phyloP scores from a whole-genome alignment of 371 early-diverging fungal species.

The Circinella umbellata region DNA sequence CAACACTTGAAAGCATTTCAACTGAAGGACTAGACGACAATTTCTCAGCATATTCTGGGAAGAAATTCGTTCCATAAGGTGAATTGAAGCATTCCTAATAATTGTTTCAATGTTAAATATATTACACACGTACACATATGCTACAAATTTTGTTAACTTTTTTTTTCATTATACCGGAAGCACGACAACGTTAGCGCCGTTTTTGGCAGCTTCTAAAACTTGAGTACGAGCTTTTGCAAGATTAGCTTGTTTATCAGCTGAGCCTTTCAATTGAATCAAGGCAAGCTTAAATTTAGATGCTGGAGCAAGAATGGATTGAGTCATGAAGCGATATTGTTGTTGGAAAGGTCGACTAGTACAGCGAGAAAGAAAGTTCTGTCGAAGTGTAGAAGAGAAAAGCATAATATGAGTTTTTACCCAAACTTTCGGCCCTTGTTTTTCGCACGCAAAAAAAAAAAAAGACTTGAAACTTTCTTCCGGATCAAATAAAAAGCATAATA shows the following conservation, averaged over 20 bases:
- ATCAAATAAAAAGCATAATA: too few relatives aligned
- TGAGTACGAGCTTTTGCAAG: conserved; percentile 74
- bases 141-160: too few relatives aligned
- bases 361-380: neutral
- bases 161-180: conserved; percentile 68
- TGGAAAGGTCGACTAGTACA: neutral
- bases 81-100: conserved; percentile 93
- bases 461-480: too few relatives aligned
- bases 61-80: conserved; percentile 91
- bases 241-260: conserved; percentile 79
- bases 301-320: conserved; percentile 31
- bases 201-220: conserved; percentile 82
- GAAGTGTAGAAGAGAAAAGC: neutral
- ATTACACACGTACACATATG: too few relatives aligned
- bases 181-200: conserved; percentile 87
- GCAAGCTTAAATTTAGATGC: conserved; percentile 69
- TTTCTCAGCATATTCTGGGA: conserved; percentile 79
- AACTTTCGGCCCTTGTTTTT: neutral
- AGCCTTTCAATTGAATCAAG: conserved; percentile 76
- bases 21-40: conserved; percentile 64
- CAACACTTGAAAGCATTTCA: conserved; percentile 78
- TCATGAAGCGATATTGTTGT: conserved; percentile 18
- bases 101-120: neutral
- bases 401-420: neutral
- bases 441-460: too few relatives aligned